Base-by-base conservation (phyloP, 2,329 filamentous ascomycete genomes). In the Sporothrix protearum region DNA sequence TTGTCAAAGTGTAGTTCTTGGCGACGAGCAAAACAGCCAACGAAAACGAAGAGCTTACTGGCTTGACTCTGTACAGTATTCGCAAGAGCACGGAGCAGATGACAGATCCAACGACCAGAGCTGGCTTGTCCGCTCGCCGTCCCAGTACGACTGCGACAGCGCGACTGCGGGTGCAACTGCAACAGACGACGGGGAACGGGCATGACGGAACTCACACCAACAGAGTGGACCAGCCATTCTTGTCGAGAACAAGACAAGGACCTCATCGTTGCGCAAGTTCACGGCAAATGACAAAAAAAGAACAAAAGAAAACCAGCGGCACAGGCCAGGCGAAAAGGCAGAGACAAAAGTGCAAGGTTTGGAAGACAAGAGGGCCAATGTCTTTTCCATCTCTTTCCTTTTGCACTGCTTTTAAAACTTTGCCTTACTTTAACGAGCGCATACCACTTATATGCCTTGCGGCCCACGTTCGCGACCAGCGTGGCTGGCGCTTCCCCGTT, bases 281-380 rank as follows among this genome's bases (percentile, higher is more conserved):
- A 51, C 64, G 64, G 64, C 63, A 67, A 28, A 67, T 67, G 63
- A 67, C 63, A 67, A 51, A 67, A 67, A 67, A 28, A n/a, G 22
- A 67, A 28, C 42, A 67, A 67, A 39, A 7, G 28, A 42, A 67
- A 67, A 67, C 63, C 28, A 33, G 42, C 63, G 63, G 63, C 63
- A 67, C 39, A 67, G 63, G 39, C 42, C 53, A 57, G 28, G 53
- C 53, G 14, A 59, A 36, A 36, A 2, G 30, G 55, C n/a, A n/a
- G n/a, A 59, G 36, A 59, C 14, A 33, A 59, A 19, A 59, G 1
- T 36, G 16, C 0, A 19, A 59, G 16, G 9, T 10, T 14, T 22
- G 25, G 7, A 55, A 19, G 45, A 3, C 28, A 33, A 36, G 30
- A 33, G n/a, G n/a, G n/a, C n/a, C n/a, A n/a, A n/a, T n/a, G n/a